These are phyloP conservation scores for Seiridium unicorne DNA, from an alignment of 2,329 filamentous ascomycete species.

Conservation along the genomic window DNA sequence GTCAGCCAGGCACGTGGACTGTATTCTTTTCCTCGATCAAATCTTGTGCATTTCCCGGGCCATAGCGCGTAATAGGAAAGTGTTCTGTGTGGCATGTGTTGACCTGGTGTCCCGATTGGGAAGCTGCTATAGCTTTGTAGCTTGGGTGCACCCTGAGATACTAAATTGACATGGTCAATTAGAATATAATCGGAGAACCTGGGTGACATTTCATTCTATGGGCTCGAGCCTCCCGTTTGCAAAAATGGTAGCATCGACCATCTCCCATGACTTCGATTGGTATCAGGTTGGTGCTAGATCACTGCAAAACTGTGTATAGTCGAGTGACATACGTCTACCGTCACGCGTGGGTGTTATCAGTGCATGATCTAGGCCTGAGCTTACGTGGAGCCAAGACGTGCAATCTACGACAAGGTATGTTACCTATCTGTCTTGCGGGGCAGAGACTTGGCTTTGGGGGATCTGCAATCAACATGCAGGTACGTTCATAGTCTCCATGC, in stretches of 20 bases:
- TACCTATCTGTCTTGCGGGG: background rate
- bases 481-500: background rate
- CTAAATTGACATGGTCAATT: background rate
- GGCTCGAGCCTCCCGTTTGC: background rate
- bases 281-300: background rate
- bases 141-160: background rate
- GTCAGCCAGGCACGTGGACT: background rate
- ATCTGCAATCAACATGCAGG: constrained; percentile 3
- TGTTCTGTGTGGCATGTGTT: constrained; percentile 1
- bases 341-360: background rate
- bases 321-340: background rate
- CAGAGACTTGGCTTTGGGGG: background rate
- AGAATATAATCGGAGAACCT: background rate
- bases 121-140: background rate
- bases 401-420: constrained; percentile 2
- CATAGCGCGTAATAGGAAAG: constrained; percentile 2
- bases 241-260: background rate
- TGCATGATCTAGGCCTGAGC: background rate
- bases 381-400: constrained; percentile 5
- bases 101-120: background rate
- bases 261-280: background rate
- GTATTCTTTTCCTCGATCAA: background rate
- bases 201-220: background rate
- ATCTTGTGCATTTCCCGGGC: background rate
- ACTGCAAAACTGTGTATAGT: background rate